Conservation (phyloP, 495 filamentous ascomycete species). For the Evansstolkia leycettana region DNA sequence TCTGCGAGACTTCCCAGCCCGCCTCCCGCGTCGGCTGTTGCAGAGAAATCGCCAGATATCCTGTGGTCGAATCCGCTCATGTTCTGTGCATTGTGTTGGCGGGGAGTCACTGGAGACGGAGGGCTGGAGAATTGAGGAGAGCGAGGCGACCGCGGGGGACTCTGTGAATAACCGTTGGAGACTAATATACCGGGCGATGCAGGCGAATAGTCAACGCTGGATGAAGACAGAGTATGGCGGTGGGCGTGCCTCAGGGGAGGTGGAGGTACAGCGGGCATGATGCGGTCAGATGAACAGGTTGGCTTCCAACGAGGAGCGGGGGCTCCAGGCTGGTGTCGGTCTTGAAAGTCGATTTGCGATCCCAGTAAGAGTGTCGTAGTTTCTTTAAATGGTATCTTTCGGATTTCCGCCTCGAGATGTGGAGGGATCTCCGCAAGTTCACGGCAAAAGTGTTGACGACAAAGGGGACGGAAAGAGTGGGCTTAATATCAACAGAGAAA, state of each 20-base stretch:
- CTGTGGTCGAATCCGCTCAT: constrained; percentile 36
- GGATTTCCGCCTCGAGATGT: neutral
- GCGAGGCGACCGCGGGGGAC: constrained; percentile 23
- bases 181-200: constrained; percentile 27
- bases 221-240: constrained; percentile 38
- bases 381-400: too few species aligned
- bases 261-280: constrained; percentile 38
- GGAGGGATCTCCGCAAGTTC: constrained; percentile 10
- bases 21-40: constrained; percentile 30
- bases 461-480: constrained; percentile 4
- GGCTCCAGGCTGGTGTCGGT: too few species aligned
- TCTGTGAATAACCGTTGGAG: constrained; percentile 26
- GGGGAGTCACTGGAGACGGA: constrained; percentile 48
- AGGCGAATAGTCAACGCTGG: constrained; percentile 43
- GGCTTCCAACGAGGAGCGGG: too few species aligned
- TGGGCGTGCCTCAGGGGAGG: constrained; percentile 52
- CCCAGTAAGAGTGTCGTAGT: too few species aligned
- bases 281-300: neutral
- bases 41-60: constrained; percentile 29
- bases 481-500: constrained; percentile 3
- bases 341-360: too few species aligned
- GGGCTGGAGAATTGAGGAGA: constrained; percentile 42
- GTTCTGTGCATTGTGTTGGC: constrained; percentile 39
- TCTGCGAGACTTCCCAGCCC: constrained; percentile 78
- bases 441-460: constrained; percentile 1